Evolutionary conservation across 1,284 basidiomycete species (phyloP), one percentile per base, ranked within the genome.

Genomic region (Tremellales sp.): DNA sequence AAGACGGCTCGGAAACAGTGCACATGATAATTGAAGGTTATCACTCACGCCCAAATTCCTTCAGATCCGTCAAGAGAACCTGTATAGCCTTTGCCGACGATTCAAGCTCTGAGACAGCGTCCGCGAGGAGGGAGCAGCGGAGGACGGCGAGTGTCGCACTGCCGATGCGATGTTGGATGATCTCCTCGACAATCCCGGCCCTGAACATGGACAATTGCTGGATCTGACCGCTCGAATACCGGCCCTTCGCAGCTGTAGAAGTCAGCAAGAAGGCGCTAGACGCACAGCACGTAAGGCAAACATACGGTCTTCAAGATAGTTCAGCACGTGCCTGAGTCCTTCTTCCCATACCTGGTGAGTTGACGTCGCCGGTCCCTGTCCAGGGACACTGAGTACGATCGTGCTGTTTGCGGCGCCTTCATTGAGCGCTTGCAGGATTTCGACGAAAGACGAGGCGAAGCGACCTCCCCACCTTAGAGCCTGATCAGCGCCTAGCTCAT

Each of bases 301-400:
- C 39, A 21, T 15, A 40, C 39, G 15, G 12, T 22, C 10, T 12
- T 40, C 21, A 3, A 40, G 5, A n/a, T 10, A 10, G 8, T 33
- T n/a, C 29, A 33, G 29, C 8, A 33, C 29, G 10, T n/a, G 8
- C 29, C n/a, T 33, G 10, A n/a, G 8, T n/a, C 29, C 29, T 8
- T n/a, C 29, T 33, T 33, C 29, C 29, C 29, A 33, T 33, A 33
- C 10, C n/a, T 33, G 29, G n/a, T n/a, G n/a, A n/a, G n/a, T n/a
- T n/a, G n/a, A n/a, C n/a, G n/a, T n/a, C n/a, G n/a, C n/a, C n/a
- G n/a, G n/a, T n/a, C n/a, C n/a, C n/a, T n/a, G n/a, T n/a, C n/a
- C n/a, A n/a, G n/a, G n/a, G n/a, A n/a, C n/a, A 4, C 35, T 40
- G 40, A 63, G 45, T 7, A 60, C 51, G 11, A 65, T 37, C 15